These are phyloP conservation scores for barrel medic (Medicago truncatula) DNA, from an alignment of 306 rosid species.

Conservation along the genomic window MtrunA17r5.0-ANR NC_053042.1:6730001-6730500, in stretches of 20 bases:
- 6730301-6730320: conserved; percentile 71
- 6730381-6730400: conserved; percentile 67
- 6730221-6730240: conserved; percentile 60
- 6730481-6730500: conserved; percentile 86
- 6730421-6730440: conserved; percentile 71
- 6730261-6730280: conserved; percentile 49
- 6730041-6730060: conserved; percentile 27
- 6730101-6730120: conserved; percentile 11
- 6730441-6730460: conserved; percentile 67
- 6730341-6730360: conserved; percentile 81
- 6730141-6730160: conserved; percentile 27
- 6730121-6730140: conserved; percentile 25
- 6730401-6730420: conserved; percentile 56
- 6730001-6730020: conserved; percentile 24
- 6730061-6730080: background rate
- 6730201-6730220: conserved; percentile 50
- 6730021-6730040: conserved; percentile 12
- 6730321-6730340: conserved; percentile 71
- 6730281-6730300: conserved; percentile 59
- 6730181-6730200: conserved; percentile 37
- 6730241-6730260: conserved; percentile 68
- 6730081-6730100: too few species aligned
- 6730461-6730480: conserved; percentile 86
- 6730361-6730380: conserved; percentile 80
- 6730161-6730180: conserved; percentile 28